phyloP scores from a whole-genome alignment of 192 early-diverging fungal genomes.

The Podila clonocystis region DNA sequence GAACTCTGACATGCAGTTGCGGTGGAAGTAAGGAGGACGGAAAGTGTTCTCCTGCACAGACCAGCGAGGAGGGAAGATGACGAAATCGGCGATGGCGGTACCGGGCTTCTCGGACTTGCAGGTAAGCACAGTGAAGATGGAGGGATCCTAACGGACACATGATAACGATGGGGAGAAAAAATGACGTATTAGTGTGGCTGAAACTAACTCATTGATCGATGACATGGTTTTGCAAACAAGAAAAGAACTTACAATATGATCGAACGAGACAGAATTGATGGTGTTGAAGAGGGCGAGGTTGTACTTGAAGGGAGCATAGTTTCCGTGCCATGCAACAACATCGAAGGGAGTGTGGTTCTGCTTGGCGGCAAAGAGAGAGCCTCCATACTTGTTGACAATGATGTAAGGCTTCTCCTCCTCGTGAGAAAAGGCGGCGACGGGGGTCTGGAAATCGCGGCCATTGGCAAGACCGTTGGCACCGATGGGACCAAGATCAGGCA shows the following conservation, averaged over 20 bases:
- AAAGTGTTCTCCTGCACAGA: constrained; percentile 91
- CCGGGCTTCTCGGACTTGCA: constrained; percentile 88
- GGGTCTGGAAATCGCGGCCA: constrained; percentile 93
- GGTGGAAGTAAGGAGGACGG: constrained; percentile 96
- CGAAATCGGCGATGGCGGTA: constrained; percentile 92
- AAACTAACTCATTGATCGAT: neutral
- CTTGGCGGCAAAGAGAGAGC: constrained; percentile 73
- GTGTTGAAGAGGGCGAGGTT: constrained; percentile 85
- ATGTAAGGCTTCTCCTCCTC: constrained; percentile 64
- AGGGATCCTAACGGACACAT: constrained; percentile 80
- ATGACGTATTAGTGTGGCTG: neutral
- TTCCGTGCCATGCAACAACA: constrained; percentile 98
- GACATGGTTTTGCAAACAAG: neutral
- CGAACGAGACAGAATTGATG: constrained; percentile 89
- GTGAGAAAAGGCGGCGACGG: constrained; percentile 79
- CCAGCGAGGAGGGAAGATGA: constrained; percentile 96
- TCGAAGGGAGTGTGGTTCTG: constrained; percentile 93
- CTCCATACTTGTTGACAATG: constrained; percentile 87
- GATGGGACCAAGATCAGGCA: constrained; percentile 96
- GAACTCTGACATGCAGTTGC: constrained; percentile 98
- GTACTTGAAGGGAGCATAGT: constrained; percentile 97
- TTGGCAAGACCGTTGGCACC: constrained; percentile 95
- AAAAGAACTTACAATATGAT: constrained; percentile 75
- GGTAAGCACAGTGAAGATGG: constrained; percentile 96
- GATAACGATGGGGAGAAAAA: neutral